These are phyloP conservation scores for Hanseniaspora sp. DNA, from an alignment of 1,139 yeast genomes.

Conservation along the genomic window DNA sequence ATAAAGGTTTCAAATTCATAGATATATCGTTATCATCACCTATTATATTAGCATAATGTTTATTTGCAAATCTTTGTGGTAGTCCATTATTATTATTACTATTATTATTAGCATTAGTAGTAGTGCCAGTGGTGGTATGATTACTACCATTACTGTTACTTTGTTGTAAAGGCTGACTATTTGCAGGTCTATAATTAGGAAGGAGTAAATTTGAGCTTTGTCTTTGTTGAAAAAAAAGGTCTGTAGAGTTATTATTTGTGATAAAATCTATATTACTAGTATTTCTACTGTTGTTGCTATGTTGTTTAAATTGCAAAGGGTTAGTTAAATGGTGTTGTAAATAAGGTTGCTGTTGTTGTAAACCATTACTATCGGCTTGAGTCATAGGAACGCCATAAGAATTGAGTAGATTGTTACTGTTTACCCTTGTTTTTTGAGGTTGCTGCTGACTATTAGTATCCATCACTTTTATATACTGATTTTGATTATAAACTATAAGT, in stretches of 20 bases:
- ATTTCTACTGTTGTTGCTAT: slow-evolving; percentile 5
- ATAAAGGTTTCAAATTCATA: slow-evolving; percentile 27
- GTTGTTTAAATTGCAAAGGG: slow-evolving; percentile 1
- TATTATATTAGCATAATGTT: not conserved
- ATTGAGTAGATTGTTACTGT: not conserved
- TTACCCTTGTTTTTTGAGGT: not conserved
- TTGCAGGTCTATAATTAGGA: not conserved
- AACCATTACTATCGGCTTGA: not conserved
- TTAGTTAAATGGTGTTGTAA: slow-evolving; percentile 20
- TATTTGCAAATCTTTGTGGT: slow-evolving; percentile 1
- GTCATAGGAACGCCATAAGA: not conserved
- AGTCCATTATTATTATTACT: not conserved
- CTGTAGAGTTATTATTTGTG: not conserved
- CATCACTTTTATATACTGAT: too few species aligned
- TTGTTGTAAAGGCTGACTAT: not conserved
- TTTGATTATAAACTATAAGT: too few species aligned
- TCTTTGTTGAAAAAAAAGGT: not conserved
- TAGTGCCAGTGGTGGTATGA: too few species aligned
- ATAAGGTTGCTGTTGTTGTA: not conserved
- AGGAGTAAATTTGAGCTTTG: not conserved
- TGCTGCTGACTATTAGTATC: not conserved
- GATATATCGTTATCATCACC: slow-evolving; percentile 11
- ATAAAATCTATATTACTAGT: not conserved
- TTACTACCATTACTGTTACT: too few species aligned
- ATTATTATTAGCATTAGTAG: too few species aligned